Conservation (phyloP, 768 basidiomycete species). For the Lentinula detonsa region DNA sequence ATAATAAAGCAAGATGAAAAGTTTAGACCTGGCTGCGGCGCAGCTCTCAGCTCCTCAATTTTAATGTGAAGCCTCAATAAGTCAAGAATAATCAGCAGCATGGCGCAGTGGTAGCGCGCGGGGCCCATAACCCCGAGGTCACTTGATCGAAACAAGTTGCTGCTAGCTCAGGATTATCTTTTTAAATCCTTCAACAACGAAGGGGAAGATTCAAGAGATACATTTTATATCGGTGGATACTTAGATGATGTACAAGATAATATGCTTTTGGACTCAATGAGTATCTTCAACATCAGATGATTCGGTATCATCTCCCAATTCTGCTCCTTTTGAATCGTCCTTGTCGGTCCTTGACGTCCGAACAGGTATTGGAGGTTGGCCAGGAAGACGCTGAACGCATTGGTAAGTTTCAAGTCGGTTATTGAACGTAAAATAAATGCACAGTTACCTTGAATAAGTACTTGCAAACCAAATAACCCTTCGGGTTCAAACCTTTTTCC, state of each 20-base stretch:
- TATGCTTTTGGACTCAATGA: too few relatives aligned
- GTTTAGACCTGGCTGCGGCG: neutral
- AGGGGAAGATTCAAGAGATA: too few relatives aligned
- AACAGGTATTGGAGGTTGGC: constrained; percentile 46
- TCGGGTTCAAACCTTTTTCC: constrained; percentile 61
- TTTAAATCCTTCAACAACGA: neutral
- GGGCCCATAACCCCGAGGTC: constrained; percentile 63
- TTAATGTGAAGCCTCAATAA: neutral
- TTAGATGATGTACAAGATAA: too few relatives aligned
- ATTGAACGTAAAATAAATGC: neutral
- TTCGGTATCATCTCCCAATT: neutral
- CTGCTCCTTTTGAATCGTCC: neutral
- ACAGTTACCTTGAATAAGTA: constrained; percentile 69
- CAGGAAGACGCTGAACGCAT: constrained; percentile 40
- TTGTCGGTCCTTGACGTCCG: constrained; percentile 13
- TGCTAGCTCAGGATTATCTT: constrained; percentile 27
- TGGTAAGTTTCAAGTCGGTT: neutral
- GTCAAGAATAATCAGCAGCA: constrained; percentile 31
- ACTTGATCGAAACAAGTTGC: constrained; percentile 62
- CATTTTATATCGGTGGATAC: too few relatives aligned
- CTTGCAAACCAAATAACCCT: constrained; percentile 79
- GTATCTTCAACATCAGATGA: too few relatives aligned
- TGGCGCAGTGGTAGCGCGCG: constrained; percentile 56
- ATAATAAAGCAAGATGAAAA: neutral
- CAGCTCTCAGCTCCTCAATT: neutral